Percentiles rank a stretch among this genome's conserved stretches.
Conservation (phyloP, 2,329 filamentous ascomycete genomes). For the Aureobasidium namibiae region DNA sequence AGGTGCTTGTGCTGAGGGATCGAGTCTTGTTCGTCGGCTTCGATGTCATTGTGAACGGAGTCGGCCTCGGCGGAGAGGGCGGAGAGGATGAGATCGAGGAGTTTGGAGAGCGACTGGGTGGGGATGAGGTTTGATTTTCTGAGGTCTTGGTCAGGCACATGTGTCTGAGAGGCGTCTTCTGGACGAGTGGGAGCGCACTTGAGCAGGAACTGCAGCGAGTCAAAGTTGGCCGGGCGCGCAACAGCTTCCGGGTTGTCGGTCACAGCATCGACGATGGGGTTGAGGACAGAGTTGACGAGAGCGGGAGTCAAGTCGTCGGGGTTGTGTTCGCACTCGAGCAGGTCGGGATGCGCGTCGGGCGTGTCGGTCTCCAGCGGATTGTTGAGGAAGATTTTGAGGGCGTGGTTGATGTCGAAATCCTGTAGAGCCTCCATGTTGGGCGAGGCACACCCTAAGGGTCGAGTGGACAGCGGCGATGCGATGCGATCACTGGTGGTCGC, state of each 20-base stretch:
- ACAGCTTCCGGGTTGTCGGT: slow-evolving; percentile 88
- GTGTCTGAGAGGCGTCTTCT: slow-evolving; percentile 21
- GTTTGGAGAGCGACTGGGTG: slow-evolving; percentile 76
- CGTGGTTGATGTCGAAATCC: slow-evolving; percentile 92
- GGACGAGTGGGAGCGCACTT: slow-evolving; percentile 63
- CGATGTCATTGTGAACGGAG: slow-evolving; percentile 73
- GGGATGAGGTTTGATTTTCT: slow-evolving; percentile 78
- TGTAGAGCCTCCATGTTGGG: slow-evolving; percentile 14
- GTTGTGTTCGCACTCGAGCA: slow-evolving; percentile 89
- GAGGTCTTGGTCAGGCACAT: slow-evolving; percentile 54
- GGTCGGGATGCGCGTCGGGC: slow-evolving; percentile 71
- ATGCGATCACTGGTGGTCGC: background rate
- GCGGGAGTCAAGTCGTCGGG: slow-evolving; percentile 71
- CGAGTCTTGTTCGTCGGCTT: slow-evolving; percentile 83
- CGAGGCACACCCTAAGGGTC: background rate
- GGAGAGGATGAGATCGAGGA: slow-evolving; percentile 81
- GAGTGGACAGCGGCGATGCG: no score
- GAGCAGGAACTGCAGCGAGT: slow-evolving; percentile 89
- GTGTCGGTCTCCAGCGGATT: slow-evolving; percentile 78
- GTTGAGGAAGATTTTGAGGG: slow-evolving; percentile 93
- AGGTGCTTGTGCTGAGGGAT: slow-evolving; percentile 75
- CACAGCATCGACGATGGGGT: slow-evolving; percentile 86
- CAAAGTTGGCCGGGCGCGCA: slow-evolving; percentile 68
- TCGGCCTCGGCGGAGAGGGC: slow-evolving; percentile 67
- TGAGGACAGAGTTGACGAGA: slow-evolving; percentile 76